Base-by-base conservation (phyloP, 495 filamentous ascomycete genomes). In the Podospora anserina region DNA sequence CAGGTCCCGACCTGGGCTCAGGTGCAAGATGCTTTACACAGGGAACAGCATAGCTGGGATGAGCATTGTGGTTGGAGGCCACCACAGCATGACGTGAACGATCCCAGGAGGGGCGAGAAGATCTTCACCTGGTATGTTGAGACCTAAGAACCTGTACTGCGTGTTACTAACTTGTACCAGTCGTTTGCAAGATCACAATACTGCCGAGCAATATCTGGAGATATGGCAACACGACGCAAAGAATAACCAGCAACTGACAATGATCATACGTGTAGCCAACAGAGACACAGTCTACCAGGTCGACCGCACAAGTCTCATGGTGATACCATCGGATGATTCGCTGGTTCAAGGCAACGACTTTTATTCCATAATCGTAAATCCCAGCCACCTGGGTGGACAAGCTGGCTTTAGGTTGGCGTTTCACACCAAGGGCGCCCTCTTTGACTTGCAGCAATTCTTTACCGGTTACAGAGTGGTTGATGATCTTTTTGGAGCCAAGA, bases 391-490 rank as follows among this genome's bases (percentile, higher is more conserved):
- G 2, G 59, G 23, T 20, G n/a, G 18, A 4, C 62, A 65, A 9
- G 4, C 61, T 54, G 63, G 58, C 26, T 63, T 66, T 11, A 61
- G 19, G 18, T 32, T 69, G 62, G 16, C 58, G 28, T 69, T 69
- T 39, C 59, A 65, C 5, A 54, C 23, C 28, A 27, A 54, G 4
- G 49, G 63, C 44, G 71, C 67, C 49, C 63, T 70, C 0, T 70
- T 73, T n/a, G 55, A 20, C 19, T 70, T 70, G n/a, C 71, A 73
- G 27, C 54, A 70, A 49, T 68, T 57, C 13, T 55, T 70, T 28
- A 73, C 68, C 2, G 71, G 71, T 2, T 73, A 68, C 66, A 70
- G 70, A 58, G 64, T 73, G 23, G 71, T 73, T 0, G 71, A 73
- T 57, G 63, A 73, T 49, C 53, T 66, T 68, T 73, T 13, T 7